These are phyloP conservation scores for Mortierella sp. DNA, from an alignment of 371 early-diverging fungal genomes.

Conservation along the genomic window DNA sequence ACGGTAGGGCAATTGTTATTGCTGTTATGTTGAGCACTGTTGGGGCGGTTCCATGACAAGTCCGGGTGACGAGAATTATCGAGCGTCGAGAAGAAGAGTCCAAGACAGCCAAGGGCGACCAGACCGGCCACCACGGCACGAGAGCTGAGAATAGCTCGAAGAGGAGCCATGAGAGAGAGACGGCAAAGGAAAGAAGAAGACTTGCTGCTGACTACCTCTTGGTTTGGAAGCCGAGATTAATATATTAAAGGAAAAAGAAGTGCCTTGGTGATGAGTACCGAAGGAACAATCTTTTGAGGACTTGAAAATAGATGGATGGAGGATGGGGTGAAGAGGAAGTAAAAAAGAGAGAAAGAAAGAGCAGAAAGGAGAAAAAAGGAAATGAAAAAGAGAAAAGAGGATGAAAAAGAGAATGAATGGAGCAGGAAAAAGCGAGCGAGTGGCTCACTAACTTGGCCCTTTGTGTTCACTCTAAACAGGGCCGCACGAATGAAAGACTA, in stretches of 20 bases:
- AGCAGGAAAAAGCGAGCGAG: background rate
- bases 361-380: slow-evolving; percentile 10
- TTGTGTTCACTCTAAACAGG: too few relatives aligned
- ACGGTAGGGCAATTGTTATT: background rate
- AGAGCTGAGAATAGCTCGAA: slow-evolving; percentile 29
- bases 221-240: too few relatives aligned
- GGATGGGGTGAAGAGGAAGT: background rate
- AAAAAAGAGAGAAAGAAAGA: background rate
- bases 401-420: background rate
- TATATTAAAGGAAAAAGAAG: too few relatives aligned
- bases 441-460: background rate
- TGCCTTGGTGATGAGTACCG: too few relatives aligned
- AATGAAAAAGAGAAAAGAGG: background rate
- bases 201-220: too few relatives aligned
- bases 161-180: slow-evolving; percentile 22
- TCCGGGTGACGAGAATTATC: too few relatives aligned
- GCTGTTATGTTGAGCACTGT: too few relatives aligned
- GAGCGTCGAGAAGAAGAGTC: slow-evolving; percentile 32
- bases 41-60: too few relatives aligned
- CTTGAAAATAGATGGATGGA: background rate
- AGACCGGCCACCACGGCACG: slow-evolving; percentile 39
- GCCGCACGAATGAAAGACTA: too few relatives aligned
- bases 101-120: slow-evolving; percentile 28
- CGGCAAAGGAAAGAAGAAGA: too few relatives aligned
- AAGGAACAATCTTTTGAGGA: too few relatives aligned